These are phyloP conservation scores for Pseudogymnoascus destructans DNA, from an alignment of 2,329 filamentous ascomycete genomes.

Conservation along the genomic window DNA sequence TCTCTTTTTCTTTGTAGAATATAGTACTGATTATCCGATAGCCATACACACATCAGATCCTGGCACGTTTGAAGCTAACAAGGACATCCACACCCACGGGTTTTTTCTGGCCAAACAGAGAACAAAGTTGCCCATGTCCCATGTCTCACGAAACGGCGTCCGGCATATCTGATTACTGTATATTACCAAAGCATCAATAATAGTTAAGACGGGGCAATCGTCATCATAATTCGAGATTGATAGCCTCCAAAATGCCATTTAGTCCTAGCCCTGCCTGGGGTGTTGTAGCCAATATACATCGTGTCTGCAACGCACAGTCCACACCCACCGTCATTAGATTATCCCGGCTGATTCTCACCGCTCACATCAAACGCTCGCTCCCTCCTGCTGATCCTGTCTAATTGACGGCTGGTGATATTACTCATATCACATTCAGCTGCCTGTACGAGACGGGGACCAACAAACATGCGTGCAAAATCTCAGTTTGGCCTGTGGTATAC, in stretches of 20 bases:
- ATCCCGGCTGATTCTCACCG: constrained; percentile 4
- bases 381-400: constrained; percentile 4
- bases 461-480: neutral
- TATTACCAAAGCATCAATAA: constrained; percentile 4
- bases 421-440: neutral
- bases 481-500: neutral
- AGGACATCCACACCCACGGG: constrained; percentile 4
- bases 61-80: neutral
- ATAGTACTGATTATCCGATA: neutral
- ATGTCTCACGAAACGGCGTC: constrained; percentile 4
- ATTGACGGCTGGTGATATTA: constrained; percentile 1
- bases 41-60: neutral
- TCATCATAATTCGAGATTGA: constrained; percentile 1
- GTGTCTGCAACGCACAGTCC: neutral
- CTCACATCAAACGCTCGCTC: constrained; percentile 8
- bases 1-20: neutral
- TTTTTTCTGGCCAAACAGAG: neutral
- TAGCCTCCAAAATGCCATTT: constrained; percentile 4
- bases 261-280: neutral
- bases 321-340: neutral
- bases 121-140: neutral
- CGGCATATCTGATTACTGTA: constrained; percentile 5
- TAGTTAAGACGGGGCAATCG: neutral
- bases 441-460: neutral
- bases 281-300: neutral